phyloP scores from a whole-genome alignment of 768 basidiomycete species.

The Ephemerocybe angulata region DNA sequence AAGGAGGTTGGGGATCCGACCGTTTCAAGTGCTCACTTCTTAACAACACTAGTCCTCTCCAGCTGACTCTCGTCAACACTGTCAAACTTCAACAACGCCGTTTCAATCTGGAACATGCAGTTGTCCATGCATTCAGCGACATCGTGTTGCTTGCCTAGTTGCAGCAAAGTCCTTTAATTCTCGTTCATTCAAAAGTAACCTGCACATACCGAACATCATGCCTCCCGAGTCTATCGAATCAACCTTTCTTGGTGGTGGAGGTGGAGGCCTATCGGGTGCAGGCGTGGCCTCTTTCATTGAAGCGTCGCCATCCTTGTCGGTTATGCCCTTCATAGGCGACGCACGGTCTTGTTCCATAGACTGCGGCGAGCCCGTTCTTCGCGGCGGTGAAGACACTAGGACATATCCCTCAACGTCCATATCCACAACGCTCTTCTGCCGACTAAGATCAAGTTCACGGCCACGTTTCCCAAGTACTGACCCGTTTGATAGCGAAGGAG shows the following conservation, averaged over 20 bases:
- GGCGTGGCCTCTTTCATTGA: conserved; percentile 28
- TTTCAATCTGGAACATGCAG: conserved; percentile 98
- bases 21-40: conserved; percentile 56
- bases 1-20: too few species aligned
- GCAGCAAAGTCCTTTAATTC: conserved; percentile 6
- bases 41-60: conserved; percentile 74
- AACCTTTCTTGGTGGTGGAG: conserved; percentile 54
- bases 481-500: conserved; percentile 35
- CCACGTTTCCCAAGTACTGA: conserved; percentile 70
- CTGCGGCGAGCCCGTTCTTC: conserved; percentile 24
- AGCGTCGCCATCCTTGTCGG: conserved; percentile 30
- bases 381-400: conserved; percentile 26
- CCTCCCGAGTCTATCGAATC: conserved; percentile 58
- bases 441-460: conserved; percentile 44
- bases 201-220: conserved; percentile 83
- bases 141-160: conserved; percentile 88
- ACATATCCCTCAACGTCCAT: conserved; percentile 33
- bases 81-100: conserved; percentile 77
- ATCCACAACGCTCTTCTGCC: conserved; percentile 52
- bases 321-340: conserved; percentile 25
- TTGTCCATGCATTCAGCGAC: conserved; percentile 99
- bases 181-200: not conserved
- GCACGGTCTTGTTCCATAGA: conserved; percentile 21
- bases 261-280: conserved; percentile 36
- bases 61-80: conserved; percentile 41